Conservation (phyloP, 768 basidiomycete species). For the Cystoderma amianthinum region DNA sequence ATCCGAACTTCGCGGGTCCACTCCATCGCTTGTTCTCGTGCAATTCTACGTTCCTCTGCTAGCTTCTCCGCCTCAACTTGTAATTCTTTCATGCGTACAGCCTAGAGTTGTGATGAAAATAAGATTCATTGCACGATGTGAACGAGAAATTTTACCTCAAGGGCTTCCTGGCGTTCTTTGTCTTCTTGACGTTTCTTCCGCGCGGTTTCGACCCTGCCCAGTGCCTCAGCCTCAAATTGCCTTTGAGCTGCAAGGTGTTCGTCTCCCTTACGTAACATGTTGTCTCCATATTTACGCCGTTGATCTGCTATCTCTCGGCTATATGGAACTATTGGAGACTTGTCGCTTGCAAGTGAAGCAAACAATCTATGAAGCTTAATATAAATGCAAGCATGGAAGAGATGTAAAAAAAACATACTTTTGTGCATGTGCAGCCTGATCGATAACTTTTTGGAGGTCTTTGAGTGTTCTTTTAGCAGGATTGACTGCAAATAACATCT, state of each 20-base stretch:
- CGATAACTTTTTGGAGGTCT: slow-evolving; percentile 73
- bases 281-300: slow-evolving; percentile 84
- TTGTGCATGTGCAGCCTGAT: slow-evolving; percentile 81
- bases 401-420: slow-evolving; percentile 41
- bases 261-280: slow-evolving; percentile 73
- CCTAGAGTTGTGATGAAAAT: slow-evolving; percentile 30
- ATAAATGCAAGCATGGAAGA: neutral
- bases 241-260: slow-evolving; percentile 72
- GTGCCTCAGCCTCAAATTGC: slow-evolving; percentile 63
- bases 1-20: slow-evolving; percentile 67
- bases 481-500: slow-evolving; percentile 72
- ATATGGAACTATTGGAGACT: slow-evolving; percentile 68
- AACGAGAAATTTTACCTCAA: too few relatives aligned
- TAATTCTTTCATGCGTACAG: slow-evolving; percentile 53
- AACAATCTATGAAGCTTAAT: slow-evolving; percentile 53
- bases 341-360: slow-evolving; percentile 72
- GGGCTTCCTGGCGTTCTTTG: slow-evolving; percentile 51
- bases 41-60: slow-evolving; percentile 70
- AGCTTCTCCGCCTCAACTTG: slow-evolving; percentile 69
- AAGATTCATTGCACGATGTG: neutral
- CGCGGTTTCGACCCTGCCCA: slow-evolving; percentile 71
- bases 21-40: slow-evolving; percentile 72
- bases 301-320: slow-evolving; percentile 84
- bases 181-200: slow-evolving; percentile 77
- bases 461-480: slow-evolving; percentile 73